These are phyloP conservation scores for Collybia mongolica DNA, from an alignment of 768 basidiomycete genomes.

Conservation along the genomic window DNA sequence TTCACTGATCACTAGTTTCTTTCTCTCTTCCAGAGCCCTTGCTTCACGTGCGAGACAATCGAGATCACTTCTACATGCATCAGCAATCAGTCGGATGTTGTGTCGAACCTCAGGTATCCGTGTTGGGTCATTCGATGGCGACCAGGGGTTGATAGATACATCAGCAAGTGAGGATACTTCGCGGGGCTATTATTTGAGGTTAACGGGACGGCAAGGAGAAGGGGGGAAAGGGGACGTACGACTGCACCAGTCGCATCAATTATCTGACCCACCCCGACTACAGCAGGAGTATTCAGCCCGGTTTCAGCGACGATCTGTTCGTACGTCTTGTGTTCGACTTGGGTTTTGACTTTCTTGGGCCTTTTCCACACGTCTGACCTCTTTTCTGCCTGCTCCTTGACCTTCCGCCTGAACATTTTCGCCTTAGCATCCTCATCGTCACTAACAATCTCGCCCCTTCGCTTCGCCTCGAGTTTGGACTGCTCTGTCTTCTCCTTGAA, in stretches of 20 bases:
- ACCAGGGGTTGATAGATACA: slow-evolving; percentile 75
- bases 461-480: slow-evolving; percentile 74
- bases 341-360: slow-evolving; percentile 81
- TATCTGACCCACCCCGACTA: slow-evolving; percentile 73
- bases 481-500: slow-evolving; percentile 89
- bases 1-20: slow-evolving; percentile 70
- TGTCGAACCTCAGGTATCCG: slow-evolving; percentile 97
- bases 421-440: slow-evolving; percentile 64
- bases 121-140: slow-evolving; percentile 81
- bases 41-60: slow-evolving; percentile 91
- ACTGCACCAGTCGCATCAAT: slow-evolving; percentile 94
- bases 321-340: slow-evolving; percentile 93
- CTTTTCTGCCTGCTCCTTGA: slow-evolving; percentile 53
- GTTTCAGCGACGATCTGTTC: slow-evolving; percentile 93
- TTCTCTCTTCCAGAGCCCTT: slow-evolving; percentile 75
- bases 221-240: slow-evolving; percentile 42
- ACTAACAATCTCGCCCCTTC: slow-evolving; percentile 71
- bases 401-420: slow-evolving; percentile 52
- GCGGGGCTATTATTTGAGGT: slow-evolving; percentile 53
- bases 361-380: slow-evolving; percentile 83
- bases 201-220: background rate
- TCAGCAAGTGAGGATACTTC: slow-evolving; percentile 87
- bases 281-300: slow-evolving; percentile 50
- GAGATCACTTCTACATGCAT: slow-evolving; percentile 79
- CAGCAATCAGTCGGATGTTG: slow-evolving; percentile 85